Base-by-base conservation (phyloP, 1,139 yeast genomes). In the Hyphopichia khmerensis region DNA sequence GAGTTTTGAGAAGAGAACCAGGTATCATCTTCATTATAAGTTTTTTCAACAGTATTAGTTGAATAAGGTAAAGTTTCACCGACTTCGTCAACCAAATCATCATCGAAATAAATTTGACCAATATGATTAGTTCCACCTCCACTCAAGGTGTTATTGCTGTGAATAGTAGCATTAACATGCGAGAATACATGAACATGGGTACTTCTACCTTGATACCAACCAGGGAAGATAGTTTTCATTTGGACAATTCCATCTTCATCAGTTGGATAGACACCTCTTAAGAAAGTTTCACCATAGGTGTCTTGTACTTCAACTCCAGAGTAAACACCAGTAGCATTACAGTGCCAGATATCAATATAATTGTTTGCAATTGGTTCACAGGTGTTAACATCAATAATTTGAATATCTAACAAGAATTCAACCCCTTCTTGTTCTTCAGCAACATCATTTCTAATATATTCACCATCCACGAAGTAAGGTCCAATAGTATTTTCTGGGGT, bases 51-150 rank as follows among this genome's bases (percentile, higher is more conserved):
- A 15, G 21, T 19, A 24, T 27, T 37, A 10, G 26, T 33, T 4
- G 13, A 13, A 23, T 37, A 40, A 1, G 43, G 43, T 13, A 27
- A 29, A 15, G 15, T 18, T 15, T 26, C 40, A 21, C n/a, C 21
- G n/a, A 32, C 38, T 33, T 37, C 43, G 18, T 40, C 40, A 18
- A 40, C 16, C 6, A 37, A 33, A 14, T 29, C 35, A 29, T 37
- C 40, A n/a, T 40, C 38, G 18, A 37, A 40, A 29, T 16, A 40
- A 18, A 40, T 18, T 30, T 37, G 43, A 4, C 43, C 43, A 37
- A 40, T 40, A 27, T 40, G 43, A 18, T 40, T 33, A 11, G 33
- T 37, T 13, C 19, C 21, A 14, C 40, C 40, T 10, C 40, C 40
- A 27, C 26, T 9, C 32, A 40, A 19, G 7, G 40, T 37, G 8